These are phyloP conservation scores for Domatiomyces globalis DNA, from an alignment of 2,329 filamentous ascomycete species.

Conservation along the genomic window DNA sequence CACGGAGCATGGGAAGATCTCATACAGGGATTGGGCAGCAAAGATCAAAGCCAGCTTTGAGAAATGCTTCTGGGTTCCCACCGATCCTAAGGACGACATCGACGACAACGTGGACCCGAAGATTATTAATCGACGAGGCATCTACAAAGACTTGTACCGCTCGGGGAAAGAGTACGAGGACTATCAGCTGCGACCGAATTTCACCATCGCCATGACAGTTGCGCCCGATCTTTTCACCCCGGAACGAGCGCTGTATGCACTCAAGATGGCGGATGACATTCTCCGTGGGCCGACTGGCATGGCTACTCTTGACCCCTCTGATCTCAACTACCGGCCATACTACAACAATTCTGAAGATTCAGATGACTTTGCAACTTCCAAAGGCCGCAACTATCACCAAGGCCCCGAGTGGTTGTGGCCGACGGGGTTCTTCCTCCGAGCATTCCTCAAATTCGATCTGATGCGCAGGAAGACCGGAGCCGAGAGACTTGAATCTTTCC, in stretches of 20 bases:
- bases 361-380: constrained; percentile 76
- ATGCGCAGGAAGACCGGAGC: constrained; percentile 51
- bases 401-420: constrained; percentile 98
- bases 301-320: constrained; percentile 83
- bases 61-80: constrained; percentile 75
- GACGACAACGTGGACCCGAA: constrained; percentile 59
- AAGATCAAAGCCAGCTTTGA: constrained; percentile 80
- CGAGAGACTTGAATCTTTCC: constrained; percentile 73
- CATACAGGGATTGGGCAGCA: constrained; percentile 63
- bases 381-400: constrained; percentile 95
- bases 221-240: constrained; percentile 76
- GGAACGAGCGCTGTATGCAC: constrained; percentile 61
- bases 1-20: constrained; percentile 48
- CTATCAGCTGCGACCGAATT: constrained; percentile 91
- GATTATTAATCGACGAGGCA: constrained; percentile 77
- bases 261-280: constrained; percentile 63
- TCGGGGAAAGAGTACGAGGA: constrained; percentile 95
- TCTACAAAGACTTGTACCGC: constrained; percentile 94
- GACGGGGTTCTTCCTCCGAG: constrained; percentile 85
- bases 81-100: constrained; percentile 42
- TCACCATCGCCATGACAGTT: constrained; percentile 87
- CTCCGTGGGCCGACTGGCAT: constrained; percentile 83
- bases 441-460: constrained; percentile 80
- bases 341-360: constrained; percentile 94
- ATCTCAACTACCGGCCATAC: constrained; percentile 85